Percentiles rank a stretch among this genome's conserved stretches.
phyloP scores from a whole-genome alignment of 371 early-diverging fungal species.

The Mortierella sp. region DNA sequence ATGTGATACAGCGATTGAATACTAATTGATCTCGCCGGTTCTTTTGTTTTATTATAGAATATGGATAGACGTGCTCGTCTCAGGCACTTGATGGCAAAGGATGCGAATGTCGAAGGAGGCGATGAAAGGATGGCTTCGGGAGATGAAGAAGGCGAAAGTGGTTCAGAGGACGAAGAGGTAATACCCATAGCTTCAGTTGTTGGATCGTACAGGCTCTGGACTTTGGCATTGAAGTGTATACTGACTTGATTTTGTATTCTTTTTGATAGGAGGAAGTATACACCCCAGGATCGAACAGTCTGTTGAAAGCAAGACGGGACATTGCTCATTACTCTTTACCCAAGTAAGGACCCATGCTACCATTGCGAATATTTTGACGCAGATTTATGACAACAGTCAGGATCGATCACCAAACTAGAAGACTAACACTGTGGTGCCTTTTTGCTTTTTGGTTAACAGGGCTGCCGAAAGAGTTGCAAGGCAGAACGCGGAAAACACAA shows the following conservation, averaged over 20 bases:
- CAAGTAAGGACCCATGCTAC: constrained; percentile 73
- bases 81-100: constrained; percentile 77
- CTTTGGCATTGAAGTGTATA: not conserved
- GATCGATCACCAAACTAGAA: not conserved
- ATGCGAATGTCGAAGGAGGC: constrained; percentile 61
- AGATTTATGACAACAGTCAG: not conserved
- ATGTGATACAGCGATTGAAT: not conserved
- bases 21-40: constrained; percentile 4
- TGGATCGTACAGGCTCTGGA: not conserved
- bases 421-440: not conserved
- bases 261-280: constrained; percentile 86
- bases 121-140: constrained; percentile 63
- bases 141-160: constrained; percentile 61
- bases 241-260: not conserved
- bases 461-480: constrained; percentile 78
- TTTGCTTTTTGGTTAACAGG: constrained; percentile 56
- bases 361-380: not conserved
- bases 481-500: constrained; percentile 77
- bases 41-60: constrained; percentile 65
- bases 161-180: constrained; percentile 60
- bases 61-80: constrained; percentile 92
- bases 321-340: constrained; percentile 86
- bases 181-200: not conserved
- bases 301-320: constrained; percentile 78
- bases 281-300: constrained; percentile 80